These are phyloP conservation scores for Ogataea angusta DNA, from an alignment of 805 yeast species.

Conservation along the genomic window DNA sequence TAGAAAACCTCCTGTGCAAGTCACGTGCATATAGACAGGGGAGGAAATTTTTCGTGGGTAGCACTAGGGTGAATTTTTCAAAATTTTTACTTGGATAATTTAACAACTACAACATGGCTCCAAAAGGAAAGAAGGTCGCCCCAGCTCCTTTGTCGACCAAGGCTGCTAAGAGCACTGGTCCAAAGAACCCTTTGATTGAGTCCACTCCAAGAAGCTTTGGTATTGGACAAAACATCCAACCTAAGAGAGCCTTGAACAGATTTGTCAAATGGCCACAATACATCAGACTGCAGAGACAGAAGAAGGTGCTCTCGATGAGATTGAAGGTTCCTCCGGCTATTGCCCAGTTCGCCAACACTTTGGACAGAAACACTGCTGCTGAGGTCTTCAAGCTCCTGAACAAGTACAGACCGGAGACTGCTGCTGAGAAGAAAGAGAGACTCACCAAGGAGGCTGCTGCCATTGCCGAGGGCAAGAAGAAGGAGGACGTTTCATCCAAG, in stretches of 20 bases:
- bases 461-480: slow-evolving; percentile 94
- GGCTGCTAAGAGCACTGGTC: slow-evolving; percentile 45
- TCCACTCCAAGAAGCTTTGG: slow-evolving; percentile 88
- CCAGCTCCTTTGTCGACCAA: slow-evolving; percentile 92
- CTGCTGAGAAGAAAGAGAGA: slow-evolving; percentile 96
- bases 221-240: slow-evolving; percentile 91
- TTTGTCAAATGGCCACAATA: slow-evolving; percentile 98
- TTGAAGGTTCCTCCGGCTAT: slow-evolving; percentile 97
- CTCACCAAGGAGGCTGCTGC: slow-evolving; percentile 97
- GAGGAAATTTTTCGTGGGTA: slow-evolving; percentile 3
- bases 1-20: neutral
- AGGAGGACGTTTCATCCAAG: slow-evolving; percentile 92
- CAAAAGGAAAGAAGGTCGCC: slow-evolving; percentile 79
- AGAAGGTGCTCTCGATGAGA: slow-evolving; percentile 88
- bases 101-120: slow-evolving; percentile 20
- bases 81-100: slow-evolving; percentile 4
- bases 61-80: slow-evolving; percentile 5
- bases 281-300: slow-evolving; percentile 96
- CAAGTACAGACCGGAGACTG: slow-evolving; percentile 97
- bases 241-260: slow-evolving; percentile 90
- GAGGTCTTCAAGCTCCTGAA: slow-evolving; percentile 92
- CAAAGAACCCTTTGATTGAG: slow-evolving; percentile 80
- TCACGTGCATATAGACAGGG: slow-evolving; percentile 5
- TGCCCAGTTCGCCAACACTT: slow-evolving; percentile 89
- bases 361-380: slow-evolving; percentile 97